phyloP scores from a whole-genome alignment of 129 eudicot species.

The Chrysanthemum seticuspe region DNA sequence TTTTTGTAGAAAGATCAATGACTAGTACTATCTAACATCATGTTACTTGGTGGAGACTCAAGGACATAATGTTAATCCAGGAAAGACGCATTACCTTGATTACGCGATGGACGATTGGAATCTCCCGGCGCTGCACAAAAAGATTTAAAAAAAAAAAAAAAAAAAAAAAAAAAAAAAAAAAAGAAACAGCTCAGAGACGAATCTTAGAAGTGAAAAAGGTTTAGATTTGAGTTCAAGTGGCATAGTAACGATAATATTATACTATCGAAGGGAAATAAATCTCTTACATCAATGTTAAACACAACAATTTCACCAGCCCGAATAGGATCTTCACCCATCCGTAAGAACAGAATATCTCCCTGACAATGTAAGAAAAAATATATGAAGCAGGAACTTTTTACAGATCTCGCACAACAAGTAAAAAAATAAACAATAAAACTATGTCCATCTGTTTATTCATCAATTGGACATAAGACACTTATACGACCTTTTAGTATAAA shows the following conservation, averaged over 20 bases:
- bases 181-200: neutral
- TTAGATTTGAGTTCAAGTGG: too few species aligned
- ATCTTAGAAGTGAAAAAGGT: constrained; percentile 9
- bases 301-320: constrained; percentile 95
- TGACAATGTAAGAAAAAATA: constrained; percentile 34
- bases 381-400: constrained; percentile 8
- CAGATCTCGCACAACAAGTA: neutral
- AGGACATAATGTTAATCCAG: neutral
- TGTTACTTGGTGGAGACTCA: constrained; percentile 20
- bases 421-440: neutral
- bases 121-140: constrained; percentile 54
- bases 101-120: constrained; percentile 90
- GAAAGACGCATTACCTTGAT: constrained; percentile 53
- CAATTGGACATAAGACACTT: neutral
- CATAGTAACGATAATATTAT: constrained; percentile 2
- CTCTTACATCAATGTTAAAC: constrained; percentile 74
- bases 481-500: neutral
- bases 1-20: neutral
- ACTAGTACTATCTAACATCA: neutral
- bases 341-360: constrained; percentile 90
- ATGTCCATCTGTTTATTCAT: neutral
- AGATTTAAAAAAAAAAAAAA: too few species aligned
- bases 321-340: constrained; percentile 76
- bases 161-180: too few species aligned
- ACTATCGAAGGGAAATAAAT: constrained; percentile 9